Evolutionary conservation across 2,329 filamentous ascomycete genomes (phyloP).

Genomic region (Aspergillus ustus): DNA sequence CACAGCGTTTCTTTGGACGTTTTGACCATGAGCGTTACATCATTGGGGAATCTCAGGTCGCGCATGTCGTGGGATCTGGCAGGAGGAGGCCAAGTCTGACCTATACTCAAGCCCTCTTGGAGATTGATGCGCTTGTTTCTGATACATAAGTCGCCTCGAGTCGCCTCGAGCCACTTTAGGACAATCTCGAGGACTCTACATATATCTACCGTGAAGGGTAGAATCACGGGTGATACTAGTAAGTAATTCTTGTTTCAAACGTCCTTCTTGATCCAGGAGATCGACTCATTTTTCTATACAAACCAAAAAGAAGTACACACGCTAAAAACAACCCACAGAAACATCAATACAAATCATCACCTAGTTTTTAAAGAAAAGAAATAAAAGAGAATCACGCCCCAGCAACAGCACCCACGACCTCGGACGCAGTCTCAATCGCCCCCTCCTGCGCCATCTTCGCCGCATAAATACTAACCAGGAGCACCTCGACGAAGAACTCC

Average conservation of each 20-base stretch:
- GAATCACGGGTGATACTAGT: too few species aligned
- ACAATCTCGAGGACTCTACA: too few species aligned
- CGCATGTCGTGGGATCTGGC: background rate
- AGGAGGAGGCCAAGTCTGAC: background rate
- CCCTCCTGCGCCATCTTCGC: slow-evolving; percentile 6
- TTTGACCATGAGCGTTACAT: background rate
- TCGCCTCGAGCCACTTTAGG: too few species aligned
- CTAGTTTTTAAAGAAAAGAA: too few species aligned
- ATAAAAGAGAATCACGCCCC: background rate
- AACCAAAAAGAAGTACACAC: background rate
- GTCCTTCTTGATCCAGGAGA: too few species aligned
- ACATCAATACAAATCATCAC: too few species aligned
- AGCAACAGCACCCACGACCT: background rate
- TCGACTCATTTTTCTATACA: too few species aligned
- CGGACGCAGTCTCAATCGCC: background rate
- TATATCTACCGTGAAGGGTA: too few species aligned
- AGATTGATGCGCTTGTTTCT: background rate
- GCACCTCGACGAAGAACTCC: slow-evolving; percentile 8
- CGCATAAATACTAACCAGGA: slow-evolving; percentile 9
- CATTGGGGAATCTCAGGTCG: background rate
- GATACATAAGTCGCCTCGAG: too few species aligned
- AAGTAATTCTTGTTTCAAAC: too few species aligned
- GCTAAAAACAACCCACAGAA: background rate
- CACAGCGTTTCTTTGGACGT: background rate
- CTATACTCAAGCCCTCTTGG: background rate